phyloP scores from a whole-genome alignment of 176 grass and related monocot species.

The Saccharum spontaneum region DNA sequence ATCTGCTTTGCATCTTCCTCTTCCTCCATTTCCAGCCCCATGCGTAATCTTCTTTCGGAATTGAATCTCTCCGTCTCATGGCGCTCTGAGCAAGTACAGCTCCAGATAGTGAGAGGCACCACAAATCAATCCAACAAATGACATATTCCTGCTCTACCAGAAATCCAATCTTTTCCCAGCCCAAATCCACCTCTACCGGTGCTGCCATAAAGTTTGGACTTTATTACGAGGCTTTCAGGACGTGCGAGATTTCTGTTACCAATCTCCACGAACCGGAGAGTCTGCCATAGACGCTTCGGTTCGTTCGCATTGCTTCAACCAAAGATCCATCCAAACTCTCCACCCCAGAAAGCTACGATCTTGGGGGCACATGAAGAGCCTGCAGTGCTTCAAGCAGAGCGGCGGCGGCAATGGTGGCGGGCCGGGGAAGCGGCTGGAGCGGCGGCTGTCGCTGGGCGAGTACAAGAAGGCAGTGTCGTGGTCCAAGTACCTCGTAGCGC shows the following conservation, averaged over 20 bases:
- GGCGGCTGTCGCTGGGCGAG: slow-evolving; percentile 84
- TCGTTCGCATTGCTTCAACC: slow-evolving; percentile 29
- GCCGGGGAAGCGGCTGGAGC: slow-evolving; percentile 43
- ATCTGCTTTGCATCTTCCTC: background rate
- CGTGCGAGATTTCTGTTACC: slow-evolving; percentile 5
- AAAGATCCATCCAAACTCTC: slow-evolving; percentile 1
- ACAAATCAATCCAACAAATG: background rate
- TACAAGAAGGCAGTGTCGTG: slow-evolving; percentile 91
- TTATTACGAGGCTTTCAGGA: background rate
- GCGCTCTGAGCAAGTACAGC: background rate
- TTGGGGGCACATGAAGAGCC: slow-evolving; percentile 58
- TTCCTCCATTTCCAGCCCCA: background rate
- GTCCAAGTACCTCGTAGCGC: slow-evolving; percentile 95
- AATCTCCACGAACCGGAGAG: background rate
- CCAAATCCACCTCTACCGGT: background rate
- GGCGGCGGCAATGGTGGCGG: slow-evolving; percentile 17
- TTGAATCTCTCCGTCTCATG: background rate
- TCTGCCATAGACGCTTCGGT: slow-evolving; percentile 1
- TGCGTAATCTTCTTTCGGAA: background rate
- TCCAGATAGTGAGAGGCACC: background rate
- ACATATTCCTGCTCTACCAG: background rate
- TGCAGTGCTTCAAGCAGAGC: slow-evolving; percentile 78
- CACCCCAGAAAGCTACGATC: background rate
- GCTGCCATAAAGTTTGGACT: slow-evolving; percentile 1
- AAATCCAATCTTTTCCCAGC: background rate